Percentiles rank a stretch among this genome's conserved stretches.
phyloP scores from a whole-genome alignment of 257 asterid species.

The Solanum pimpinellifolium region DNA sequence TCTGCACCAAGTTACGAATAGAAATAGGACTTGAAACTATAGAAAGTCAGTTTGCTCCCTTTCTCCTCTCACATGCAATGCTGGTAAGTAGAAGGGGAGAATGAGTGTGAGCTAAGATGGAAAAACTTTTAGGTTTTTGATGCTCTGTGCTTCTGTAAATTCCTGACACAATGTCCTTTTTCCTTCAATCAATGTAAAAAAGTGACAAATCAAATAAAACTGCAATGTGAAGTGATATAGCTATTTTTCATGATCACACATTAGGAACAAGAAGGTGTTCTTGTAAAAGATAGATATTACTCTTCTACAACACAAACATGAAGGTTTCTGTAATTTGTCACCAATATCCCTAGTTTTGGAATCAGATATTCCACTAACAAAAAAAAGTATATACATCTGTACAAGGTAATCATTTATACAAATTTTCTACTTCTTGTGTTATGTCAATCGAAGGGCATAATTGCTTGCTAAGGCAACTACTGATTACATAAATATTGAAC shows the following conservation, averaged over 20 bases:
- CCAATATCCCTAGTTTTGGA: not conserved
- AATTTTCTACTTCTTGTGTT: not conserved
- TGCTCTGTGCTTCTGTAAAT: not conserved
- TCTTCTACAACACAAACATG: not conserved
- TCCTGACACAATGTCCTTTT: not conserved
- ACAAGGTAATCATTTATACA: not conserved
- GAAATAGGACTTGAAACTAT: not conserved
- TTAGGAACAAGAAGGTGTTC: not conserved
- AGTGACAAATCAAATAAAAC: not conserved
- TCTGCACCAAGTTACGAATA: not conserved
- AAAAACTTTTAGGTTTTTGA: not conserved
- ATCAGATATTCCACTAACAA: not conserved
- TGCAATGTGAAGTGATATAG: not conserved
- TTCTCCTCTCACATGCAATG: constrained; percentile 1
- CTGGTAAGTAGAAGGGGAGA: not conserved
- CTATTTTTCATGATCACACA: not conserved
- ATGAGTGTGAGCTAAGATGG: constrained; percentile 2
- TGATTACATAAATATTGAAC: not conserved
- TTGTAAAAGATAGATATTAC: not conserved
- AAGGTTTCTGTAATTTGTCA: not conserved
- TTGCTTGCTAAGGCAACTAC: not conserved
- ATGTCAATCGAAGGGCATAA: not conserved
- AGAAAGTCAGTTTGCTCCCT: not conserved
- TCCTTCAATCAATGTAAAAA: not conserved
- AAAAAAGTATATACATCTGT: not conserved